These are phyloP conservation scores for Magnusiomyces sp. DNA, from an alignment of 1,139 yeast genomes.

Conservation along the genomic window DNA sequence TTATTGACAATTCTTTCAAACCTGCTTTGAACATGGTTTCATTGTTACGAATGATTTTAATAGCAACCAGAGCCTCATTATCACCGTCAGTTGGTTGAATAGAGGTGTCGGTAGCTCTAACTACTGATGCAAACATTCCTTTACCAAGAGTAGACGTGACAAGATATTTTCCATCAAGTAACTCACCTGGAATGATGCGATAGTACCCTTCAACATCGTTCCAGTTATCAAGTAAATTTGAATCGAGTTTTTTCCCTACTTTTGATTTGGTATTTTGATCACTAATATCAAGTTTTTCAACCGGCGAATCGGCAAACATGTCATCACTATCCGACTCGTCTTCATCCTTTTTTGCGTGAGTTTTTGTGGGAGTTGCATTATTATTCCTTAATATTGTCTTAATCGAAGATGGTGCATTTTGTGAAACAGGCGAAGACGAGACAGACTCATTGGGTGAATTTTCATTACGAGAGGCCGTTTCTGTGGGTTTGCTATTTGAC, in stretches of 20 bases:
- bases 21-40: slow-evolving; percentile 49
- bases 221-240: slow-evolving; percentile 29
- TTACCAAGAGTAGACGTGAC: slow-evolving; percentile 91
- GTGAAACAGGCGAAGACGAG: neutral
- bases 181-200: slow-evolving; percentile 60
- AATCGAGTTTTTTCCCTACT: slow-evolving; percentile 20
- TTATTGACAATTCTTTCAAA: slow-evolving; percentile 65
- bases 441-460: too few species aligned
- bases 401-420: neutral
- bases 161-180: slow-evolving; percentile 51
- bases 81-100: slow-evolving; percentile 24
- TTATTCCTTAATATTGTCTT: neutral
- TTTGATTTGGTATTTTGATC: neutral
- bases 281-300: slow-evolving; percentile 2
- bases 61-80: slow-evolving; percentile 48
- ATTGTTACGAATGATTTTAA: slow-evolving; percentile 55
- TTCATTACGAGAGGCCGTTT: too few species aligned
- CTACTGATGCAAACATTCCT: slow-evolving; percentile 46
- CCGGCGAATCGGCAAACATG: slow-evolving; percentile 19
- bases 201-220: slow-evolving; percentile 80
- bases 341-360: neutral
- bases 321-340: slow-evolving; percentile 15
- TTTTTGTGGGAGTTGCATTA: too few species aligned
- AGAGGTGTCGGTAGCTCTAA: slow-evolving; percentile 24
- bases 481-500: too few species aligned